Conservation (phyloP, 768 basidiomycete genomes). For the Mycena latifolia region DNA sequence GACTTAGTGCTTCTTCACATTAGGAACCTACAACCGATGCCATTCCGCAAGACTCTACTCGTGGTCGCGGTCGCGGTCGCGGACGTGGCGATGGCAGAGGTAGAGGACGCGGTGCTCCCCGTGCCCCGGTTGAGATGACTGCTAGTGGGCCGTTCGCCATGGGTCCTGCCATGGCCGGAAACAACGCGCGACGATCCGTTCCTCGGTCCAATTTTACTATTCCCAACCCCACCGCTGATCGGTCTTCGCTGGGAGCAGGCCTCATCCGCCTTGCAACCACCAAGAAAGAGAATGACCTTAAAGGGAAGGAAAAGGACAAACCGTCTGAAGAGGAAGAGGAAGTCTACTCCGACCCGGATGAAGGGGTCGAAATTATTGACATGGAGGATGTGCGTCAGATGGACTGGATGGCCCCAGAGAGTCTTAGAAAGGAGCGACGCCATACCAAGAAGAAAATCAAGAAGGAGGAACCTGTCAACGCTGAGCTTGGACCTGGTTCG, state of each 20-base stretch:
- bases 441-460: constrained; percentile 53
- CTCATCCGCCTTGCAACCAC: constrained; percentile 65
- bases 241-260: constrained; percentile 59
- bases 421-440: constrained; percentile 63
- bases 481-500: constrained; percentile 40
- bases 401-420: constrained; percentile 93
- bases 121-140: constrained; percentile 76
- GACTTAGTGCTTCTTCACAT: constrained; percentile 16
- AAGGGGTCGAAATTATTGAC: constrained; percentile 89
- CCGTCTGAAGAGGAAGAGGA: constrained; percentile 66
- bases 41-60: constrained; percentile 45
- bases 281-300: constrained; percentile 53
- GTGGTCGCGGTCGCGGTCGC: constrained; percentile 61
- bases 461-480: constrained; percentile 49
- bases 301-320: constrained; percentile 44
- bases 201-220: constrained; percentile 72
- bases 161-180: constrained; percentile 81
- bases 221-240: constrained; percentile 53
- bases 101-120: constrained; percentile 55
- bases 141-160: constrained; percentile 91
- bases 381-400: constrained; percentile 81
- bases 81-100: constrained; percentile 49
- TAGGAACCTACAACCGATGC: constrained; percentile 62
- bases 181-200: constrained; percentile 61
- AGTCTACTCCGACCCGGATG: constrained; percentile 88